Base-by-base conservation (phyloP, 345 rosid species). In the Salix arbutifolia region DNA sequence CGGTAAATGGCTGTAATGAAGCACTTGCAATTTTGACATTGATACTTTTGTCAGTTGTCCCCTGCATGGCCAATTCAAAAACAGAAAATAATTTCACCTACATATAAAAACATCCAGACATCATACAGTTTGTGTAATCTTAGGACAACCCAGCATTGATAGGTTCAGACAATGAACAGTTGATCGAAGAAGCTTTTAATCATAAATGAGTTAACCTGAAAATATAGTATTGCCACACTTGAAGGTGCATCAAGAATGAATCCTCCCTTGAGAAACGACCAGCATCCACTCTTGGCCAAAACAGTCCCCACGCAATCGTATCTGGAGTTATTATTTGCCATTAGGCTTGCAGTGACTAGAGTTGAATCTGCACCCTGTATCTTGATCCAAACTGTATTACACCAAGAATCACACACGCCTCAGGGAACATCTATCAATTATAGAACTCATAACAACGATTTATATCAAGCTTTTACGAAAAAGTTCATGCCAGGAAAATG, bases 231-330 rank as follows among this genome's bases (percentile, higher is more conserved):
- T 42, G 97, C 79, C 38, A 77, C 75, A 38, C 73, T 77, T 38
- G 91, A 89, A 35, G 94, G 84, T 26, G 88, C 84, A 71, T 85
- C 67, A 48, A 91, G 88, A 76, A 83, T 58, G 74, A 92, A 94
- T 30, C 99, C 97, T 23, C 99, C 99, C 78, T 94, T 94, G 78
- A 94, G 97, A 84, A 92, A 94, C 33, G 97, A 92, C 97, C 99
- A 94, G 79, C 99, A 94, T 42, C 92, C 97, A 64, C 19, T 70
- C 69, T 83, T 81, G 0, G 93, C 97, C 30, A 86, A 23, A 31
- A 88, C 96, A 77, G 89, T 89, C 67, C 98, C 98, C 33, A 91
- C 83, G 58, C 99, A 92, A 74, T 74, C 40, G 3, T 33, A 72
- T 5, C 76, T 78, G 50, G 52, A 31, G 50, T 78, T 69, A 65